These are phyloP conservation scores for Mycena amicta DNA, from an alignment of 768 basidiomycete species.

Conservation along the genomic window DNA sequence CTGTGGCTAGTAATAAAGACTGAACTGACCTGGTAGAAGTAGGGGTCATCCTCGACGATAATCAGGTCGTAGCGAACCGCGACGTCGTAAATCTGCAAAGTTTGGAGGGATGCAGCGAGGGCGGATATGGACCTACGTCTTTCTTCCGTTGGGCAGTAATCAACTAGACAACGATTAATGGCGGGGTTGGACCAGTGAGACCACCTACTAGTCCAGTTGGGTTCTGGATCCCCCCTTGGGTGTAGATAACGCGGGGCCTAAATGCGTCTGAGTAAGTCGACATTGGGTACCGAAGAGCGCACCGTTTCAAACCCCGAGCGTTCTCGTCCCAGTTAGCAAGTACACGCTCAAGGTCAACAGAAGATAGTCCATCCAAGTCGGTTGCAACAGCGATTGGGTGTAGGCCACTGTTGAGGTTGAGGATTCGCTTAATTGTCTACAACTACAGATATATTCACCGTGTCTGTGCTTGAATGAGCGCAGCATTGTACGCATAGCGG, in stretches of 20 bases:
- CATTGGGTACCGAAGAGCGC: slow-evolving; percentile 7
- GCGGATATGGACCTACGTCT: slow-evolving; percentile 5
- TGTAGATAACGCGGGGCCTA: slow-evolving; percentile 57
- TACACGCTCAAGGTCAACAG: slow-evolving; percentile 50
- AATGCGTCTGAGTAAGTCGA: neutral
- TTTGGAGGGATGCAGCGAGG: no score
- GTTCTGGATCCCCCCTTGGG: slow-evolving; percentile 65
- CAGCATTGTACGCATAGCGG: slow-evolving; percentile 29
- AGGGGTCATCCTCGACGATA: slow-evolving; percentile 54
- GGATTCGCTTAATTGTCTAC: no score
- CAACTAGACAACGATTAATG: slow-evolving; percentile 8
- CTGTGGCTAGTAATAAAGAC: neutral
- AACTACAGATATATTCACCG: no score
- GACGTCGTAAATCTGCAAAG: slow-evolving; percentile 57
- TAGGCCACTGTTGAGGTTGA: no score
- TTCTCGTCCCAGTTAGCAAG: slow-evolving; percentile 57
- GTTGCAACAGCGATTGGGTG: slow-evolving; percentile 48
- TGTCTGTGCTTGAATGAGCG: no score
- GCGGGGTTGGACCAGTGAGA: neutral
- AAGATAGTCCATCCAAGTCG: slow-evolving; percentile 59
- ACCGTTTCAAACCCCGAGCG: slow-evolving; percentile 46
- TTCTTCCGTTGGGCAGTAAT: slow-evolving; percentile 16
- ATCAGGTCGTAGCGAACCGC: slow-evolving; percentile 59
- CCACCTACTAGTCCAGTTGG: slow-evolving; percentile 53
- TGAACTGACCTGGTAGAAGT: slow-evolving; percentile 31